These are phyloP conservation scores for Xerocomus potaroensis DNA, from an alignment of 768 basidiomycete species.

Conservation along the genomic window DNA sequence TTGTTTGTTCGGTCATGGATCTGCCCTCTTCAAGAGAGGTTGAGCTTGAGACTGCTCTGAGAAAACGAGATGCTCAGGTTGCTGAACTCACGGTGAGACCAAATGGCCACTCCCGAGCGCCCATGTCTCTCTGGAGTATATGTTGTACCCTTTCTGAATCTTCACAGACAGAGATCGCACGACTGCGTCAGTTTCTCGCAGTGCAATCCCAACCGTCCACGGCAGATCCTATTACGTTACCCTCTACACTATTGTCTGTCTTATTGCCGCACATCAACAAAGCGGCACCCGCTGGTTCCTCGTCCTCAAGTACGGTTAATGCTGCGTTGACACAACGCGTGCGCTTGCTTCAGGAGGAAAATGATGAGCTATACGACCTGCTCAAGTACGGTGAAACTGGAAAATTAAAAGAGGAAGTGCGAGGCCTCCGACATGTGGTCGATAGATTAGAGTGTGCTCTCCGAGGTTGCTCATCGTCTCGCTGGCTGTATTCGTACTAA, in stretches of 20 bases:
- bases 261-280: conserved; percentile 63
- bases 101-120: conserved; percentile 18
- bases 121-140: conserved; percentile 13
- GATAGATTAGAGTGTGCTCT: conserved; percentile 69
- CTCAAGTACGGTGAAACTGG: conserved; percentile 74
- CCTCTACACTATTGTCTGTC: conserved; percentile 64
- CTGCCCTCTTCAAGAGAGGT: conserved; percentile 72
- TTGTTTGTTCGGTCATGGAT: conserved; percentile 44
- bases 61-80: conserved; percentile 70
- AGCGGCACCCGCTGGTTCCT: conserved; percentile 31
- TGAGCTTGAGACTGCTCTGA: conserved; percentile 75
- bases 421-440: conserved; percentile 62
- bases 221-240: conserved; percentile 63
- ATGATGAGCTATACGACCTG: conserved; percentile 79
- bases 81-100: conserved; percentile 64
- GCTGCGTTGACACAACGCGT: conserved; percentile 74
- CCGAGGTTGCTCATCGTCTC: conserved; percentile 49
- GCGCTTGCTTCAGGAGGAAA: conserved; percentile 76
- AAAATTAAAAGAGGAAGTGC: conserved; percentile 76
- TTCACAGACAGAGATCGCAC: conserved; percentile 65
- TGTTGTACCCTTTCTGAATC: conserved; percentile 14
- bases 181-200: conserved; percentile 60
- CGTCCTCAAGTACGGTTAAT: conserved; percentile 51
- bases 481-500: conserved; percentile 5
- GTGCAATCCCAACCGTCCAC: conserved; percentile 55